A percentile compares a stretch with the other conserved stretches of the same genome.
phyloP scores from a whole-genome alignment of 164 flowering plant genomes.

The Stephania cephalantha region DNA sequence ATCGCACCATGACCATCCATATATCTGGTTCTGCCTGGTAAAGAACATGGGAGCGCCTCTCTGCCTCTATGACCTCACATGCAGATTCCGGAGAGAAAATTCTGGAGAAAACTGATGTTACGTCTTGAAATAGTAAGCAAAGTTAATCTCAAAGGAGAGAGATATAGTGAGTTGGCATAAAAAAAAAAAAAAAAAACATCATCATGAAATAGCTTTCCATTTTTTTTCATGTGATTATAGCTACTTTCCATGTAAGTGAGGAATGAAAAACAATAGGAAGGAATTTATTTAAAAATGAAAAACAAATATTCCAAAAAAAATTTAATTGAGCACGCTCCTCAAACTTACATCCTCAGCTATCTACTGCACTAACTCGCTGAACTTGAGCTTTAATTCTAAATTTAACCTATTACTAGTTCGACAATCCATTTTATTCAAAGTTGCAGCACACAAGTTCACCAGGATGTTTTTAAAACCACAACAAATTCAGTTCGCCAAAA shows the following conservation, averaged over 20 bases:
- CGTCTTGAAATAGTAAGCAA: constrained; percentile 12
- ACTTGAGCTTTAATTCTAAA: not conserved
- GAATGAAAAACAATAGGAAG: not conserved
- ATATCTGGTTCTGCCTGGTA: constrained; percentile 91
- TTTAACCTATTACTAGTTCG: not conserved
- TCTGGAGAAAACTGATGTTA: constrained; percentile 39
- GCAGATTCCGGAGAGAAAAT: constrained; percentile 92
- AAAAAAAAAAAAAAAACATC: not conserved
- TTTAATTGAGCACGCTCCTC: not conserved
- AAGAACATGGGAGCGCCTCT: constrained; percentile 82
- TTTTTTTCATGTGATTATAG: not conserved
- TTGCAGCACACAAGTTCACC: not conserved
- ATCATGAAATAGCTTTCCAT: not conserved
- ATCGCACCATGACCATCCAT: constrained; percentile 93
- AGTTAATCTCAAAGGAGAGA: not conserved
- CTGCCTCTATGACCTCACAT: constrained; percentile 96
- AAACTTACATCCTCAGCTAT: not conserved
- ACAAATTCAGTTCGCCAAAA: too few relatives aligned
- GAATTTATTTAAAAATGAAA: not conserved
- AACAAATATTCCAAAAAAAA: not conserved
- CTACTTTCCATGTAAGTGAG: not conserved
- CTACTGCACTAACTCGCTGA: not conserved
- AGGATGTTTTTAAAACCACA: not conserved
- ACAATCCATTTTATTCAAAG: not conserved
- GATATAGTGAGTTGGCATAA: not conserved